Conservation (phyloP, 495 filamentous ascomycete genomes). For the Chaetomium tenue region DNA sequence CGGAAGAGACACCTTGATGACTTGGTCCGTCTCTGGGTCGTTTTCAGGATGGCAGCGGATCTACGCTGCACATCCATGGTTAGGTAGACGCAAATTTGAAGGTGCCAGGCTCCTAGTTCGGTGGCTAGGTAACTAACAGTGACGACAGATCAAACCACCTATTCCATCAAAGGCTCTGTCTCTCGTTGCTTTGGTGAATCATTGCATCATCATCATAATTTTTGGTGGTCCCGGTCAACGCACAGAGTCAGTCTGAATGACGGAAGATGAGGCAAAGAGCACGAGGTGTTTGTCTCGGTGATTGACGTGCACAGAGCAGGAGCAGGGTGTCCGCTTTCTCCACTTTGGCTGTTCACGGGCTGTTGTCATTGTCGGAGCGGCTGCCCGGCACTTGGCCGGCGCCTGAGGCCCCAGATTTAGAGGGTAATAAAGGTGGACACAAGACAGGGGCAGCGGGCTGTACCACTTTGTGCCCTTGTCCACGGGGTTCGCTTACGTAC, state of each 20-base stretch:
- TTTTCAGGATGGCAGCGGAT: not conserved
- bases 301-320: too few species aligned
- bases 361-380: not conserved
- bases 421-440: not conserved
- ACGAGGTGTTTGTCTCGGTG: constrained; percentile 23
- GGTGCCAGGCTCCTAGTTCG: too few species aligned
- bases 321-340: too few species aligned
- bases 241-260: constrained; percentile 28
- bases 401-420: not conserved
- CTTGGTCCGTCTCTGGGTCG: too few species aligned
- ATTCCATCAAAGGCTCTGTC: not conserved
- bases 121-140: too few species aligned
- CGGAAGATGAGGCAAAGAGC: constrained; percentile 34
- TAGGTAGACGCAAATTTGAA: too few species aligned
- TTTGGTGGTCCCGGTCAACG: not conserved
- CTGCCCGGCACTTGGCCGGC: not conserved
- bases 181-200: not conserved
- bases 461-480: constrained; percentile 7
- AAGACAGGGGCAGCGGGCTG: not conserved
- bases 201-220: constrained; percentile 9
- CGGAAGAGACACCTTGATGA: not conserved
- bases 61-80: not conserved
- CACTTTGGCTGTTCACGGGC: too few species aligned
- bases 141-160: too few species aligned
- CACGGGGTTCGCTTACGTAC: constrained; percentile 22